Percentiles rank a stretch among this genome's conserved stretches.
Conservation (phyloP, 768 basidiomycete genomes). For the Tylopilus cervinicoccineus region DNA sequence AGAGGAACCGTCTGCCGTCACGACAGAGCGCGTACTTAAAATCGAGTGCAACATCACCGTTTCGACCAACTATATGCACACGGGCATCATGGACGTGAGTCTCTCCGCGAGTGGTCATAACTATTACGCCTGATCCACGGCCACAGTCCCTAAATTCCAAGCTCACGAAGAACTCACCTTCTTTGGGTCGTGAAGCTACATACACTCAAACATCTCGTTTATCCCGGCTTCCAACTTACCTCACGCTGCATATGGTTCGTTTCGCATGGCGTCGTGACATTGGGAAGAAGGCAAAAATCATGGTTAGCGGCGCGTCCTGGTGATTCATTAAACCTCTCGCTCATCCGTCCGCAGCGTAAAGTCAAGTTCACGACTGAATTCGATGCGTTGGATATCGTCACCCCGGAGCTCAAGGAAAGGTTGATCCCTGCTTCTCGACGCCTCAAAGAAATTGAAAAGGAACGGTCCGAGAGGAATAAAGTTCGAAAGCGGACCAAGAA, state of each 20-base stretch:
- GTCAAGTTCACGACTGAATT: slow-evolving; percentile 92
- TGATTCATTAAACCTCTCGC: background rate
- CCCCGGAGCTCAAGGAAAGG: slow-evolving; percentile 72
- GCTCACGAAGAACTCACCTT: slow-evolving; percentile 79
- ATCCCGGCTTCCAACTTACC: slow-evolving; percentile 77
- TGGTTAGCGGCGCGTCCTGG: slow-evolving; percentile 47
- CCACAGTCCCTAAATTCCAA: slow-evolving; percentile 78
- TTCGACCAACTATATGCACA: slow-evolving; percentile 83
- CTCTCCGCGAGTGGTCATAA: slow-evolving; percentile 1
- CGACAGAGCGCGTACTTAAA: slow-evolving; percentile 76
- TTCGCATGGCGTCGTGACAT: slow-evolving; percentile 95
- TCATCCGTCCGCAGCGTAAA: slow-evolving; percentile 51
- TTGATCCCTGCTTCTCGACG: slow-evolving; percentile 66
- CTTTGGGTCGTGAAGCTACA: slow-evolving; percentile 72
- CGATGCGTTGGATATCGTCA: slow-evolving; percentile 78
- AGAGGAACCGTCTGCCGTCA: slow-evolving; percentile 64
- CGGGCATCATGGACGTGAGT: slow-evolving; percentile 77
- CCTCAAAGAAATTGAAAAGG: slow-evolving; percentile 79
- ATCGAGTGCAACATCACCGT: slow-evolving; percentile 89
- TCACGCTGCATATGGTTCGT: slow-evolving; percentile 92
- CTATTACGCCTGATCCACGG: background rate
- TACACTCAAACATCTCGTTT: slow-evolving; percentile 82
- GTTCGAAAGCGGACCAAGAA: slow-evolving; percentile 72
- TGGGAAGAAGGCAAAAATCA: slow-evolving; percentile 91
- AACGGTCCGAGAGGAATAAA: slow-evolving; percentile 77